These are phyloP conservation scores for Fonsecaea erecta DNA, from an alignment of 2,329 filamentous ascomycete species.

Conservation along the genomic window DNA sequence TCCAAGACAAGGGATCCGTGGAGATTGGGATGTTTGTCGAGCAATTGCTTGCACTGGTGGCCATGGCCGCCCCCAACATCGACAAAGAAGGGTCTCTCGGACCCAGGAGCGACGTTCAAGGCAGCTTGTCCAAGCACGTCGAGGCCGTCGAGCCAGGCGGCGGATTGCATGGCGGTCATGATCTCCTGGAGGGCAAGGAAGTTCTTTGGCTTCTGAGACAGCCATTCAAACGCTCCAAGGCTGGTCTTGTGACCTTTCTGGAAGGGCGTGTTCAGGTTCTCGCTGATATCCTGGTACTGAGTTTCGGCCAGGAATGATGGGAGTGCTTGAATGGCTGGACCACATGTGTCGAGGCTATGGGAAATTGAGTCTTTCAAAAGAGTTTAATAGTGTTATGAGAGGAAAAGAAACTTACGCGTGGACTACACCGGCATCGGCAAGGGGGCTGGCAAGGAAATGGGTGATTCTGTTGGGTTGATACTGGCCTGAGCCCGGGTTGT, in stretches of 20 bases:
- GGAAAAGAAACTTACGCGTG: constrained; percentile 25
- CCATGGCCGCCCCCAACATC: constrained; percentile 37
- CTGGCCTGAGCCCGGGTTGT: constrained; percentile 23
- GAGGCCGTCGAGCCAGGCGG: constrained; percentile 18
- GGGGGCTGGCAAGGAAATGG: constrained; percentile 29
- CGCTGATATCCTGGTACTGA: constrained; percentile 40
- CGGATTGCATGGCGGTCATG: constrained; percentile 28
- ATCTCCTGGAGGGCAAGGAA: constrained; percentile 22
- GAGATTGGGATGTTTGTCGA: constrained; percentile 30
- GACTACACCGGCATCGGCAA: constrained; percentile 17
- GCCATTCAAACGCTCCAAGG: constrained; percentile 40
- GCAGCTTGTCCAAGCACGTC: constrained; percentile 19
- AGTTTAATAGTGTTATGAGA: neutral
- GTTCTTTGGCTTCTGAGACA: constrained; percentile 39
- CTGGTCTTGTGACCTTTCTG: constrained; percentile 42
- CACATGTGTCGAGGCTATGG: constrained; percentile 32
- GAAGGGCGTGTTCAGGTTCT: constrained; percentile 39
- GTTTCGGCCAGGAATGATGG: constrained; percentile 41
- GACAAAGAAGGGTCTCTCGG: constrained; percentile 35
- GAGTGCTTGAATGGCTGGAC: constrained; percentile 31
- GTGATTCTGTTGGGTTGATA: constrained; percentile 37
- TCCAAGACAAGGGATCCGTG: constrained; percentile 42
- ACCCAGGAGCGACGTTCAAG: neutral
- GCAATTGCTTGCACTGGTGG: constrained; percentile 29
- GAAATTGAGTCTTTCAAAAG: neutral